A percentile compares a stretch with the other conserved stretches of the same genome.
Evolutionary conservation across 73 alveolate genomes (phyloP).

Genomic region (Uronychia binucleata): DNA sequence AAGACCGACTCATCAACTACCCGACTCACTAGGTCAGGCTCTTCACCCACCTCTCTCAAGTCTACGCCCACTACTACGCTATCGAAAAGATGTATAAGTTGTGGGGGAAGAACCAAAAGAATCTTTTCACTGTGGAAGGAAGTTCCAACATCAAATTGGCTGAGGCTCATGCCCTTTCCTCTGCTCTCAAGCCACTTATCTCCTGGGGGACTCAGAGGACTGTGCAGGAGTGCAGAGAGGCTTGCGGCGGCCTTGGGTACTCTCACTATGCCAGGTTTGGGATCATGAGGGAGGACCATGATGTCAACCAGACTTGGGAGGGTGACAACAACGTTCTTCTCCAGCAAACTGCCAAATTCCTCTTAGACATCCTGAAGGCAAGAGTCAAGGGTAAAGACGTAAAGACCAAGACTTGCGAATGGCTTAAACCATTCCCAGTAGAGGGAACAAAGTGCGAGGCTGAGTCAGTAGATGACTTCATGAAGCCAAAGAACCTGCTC

Average conservation of each 20-base stretch:
- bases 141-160: constrained; percentile 45
- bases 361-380: constrained; percentile 13
- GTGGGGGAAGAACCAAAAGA: constrained; percentile 37
- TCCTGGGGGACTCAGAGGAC: constrained; percentile 58
- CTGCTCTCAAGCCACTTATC: constrained; percentile 63
- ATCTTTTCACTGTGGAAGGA: constrained; percentile 32
- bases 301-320: constrained; percentile 78
- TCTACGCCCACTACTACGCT: constrained; percentile 44
- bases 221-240: constrained; percentile 61
- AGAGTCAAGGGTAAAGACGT: background rate
- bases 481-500: too few relatives aligned
- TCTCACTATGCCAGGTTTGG: constrained; percentile 68
- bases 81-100: constrained; percentile 29
- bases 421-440: constrained; percentile 29
- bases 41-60: constrained; percentile 48
- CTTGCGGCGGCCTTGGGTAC: constrained; percentile 89
- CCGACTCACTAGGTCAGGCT: constrained; percentile 44
- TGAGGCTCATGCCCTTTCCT: too few relatives aligned
- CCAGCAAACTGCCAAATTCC: constrained; percentile 72
- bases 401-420: constrained; percentile 23
- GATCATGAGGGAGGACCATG: constrained; percentile 31
- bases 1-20: constrained; percentile 55
- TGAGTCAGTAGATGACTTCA: too few relatives aligned
- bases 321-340: constrained; percentile 86
- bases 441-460: constrained; percentile 18